phyloP scores from a whole-genome alignment of 2,329 filamentous ascomycete genomes.

The Coniochaeta sp. region DNA sequence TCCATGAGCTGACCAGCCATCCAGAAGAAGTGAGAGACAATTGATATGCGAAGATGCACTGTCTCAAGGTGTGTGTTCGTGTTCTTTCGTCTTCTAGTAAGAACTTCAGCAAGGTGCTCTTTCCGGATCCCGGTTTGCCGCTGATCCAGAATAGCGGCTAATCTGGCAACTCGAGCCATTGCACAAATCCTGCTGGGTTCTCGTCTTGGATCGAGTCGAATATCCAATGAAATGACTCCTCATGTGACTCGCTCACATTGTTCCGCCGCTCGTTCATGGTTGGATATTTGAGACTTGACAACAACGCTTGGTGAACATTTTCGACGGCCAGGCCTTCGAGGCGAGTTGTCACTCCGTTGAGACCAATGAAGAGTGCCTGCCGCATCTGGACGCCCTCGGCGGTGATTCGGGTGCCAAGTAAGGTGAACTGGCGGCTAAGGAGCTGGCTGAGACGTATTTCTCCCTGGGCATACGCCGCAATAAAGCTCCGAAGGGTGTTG shows the following conservation, averaged over 20 bases:
- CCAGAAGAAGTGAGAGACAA: constrained; percentile 9
- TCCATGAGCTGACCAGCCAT: background rate
- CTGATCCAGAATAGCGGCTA: constrained; percentile 7
- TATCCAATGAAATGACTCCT: constrained; percentile 7
- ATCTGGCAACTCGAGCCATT: constrained; percentile 4
- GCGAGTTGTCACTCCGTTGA: no score
- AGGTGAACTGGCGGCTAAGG: background rate
- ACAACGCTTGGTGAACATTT: background rate
- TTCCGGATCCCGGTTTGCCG: constrained; percentile 8
- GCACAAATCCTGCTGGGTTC: constrained; percentile 5
- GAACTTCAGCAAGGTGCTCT: constrained; percentile 9
- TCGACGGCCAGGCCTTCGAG: background rate
- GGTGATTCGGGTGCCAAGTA: no score
- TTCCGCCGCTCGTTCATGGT: constrained; percentile 3
- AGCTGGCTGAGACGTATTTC: background rate
- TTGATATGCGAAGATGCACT: background rate
- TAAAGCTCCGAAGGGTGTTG: background rate
- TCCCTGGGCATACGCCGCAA: background rate
- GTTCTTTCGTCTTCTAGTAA: background rate
- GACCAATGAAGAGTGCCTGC: no score
- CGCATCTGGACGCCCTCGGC: no score
- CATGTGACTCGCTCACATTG: background rate
- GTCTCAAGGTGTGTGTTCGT: background rate
- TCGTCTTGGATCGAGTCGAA: background rate
- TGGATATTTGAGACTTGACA: constrained; percentile 5